Base-by-base conservation (phyloP, 2,329 filamentous ascomycete genomes). In the Xylaria hypoxylon region DNA sequence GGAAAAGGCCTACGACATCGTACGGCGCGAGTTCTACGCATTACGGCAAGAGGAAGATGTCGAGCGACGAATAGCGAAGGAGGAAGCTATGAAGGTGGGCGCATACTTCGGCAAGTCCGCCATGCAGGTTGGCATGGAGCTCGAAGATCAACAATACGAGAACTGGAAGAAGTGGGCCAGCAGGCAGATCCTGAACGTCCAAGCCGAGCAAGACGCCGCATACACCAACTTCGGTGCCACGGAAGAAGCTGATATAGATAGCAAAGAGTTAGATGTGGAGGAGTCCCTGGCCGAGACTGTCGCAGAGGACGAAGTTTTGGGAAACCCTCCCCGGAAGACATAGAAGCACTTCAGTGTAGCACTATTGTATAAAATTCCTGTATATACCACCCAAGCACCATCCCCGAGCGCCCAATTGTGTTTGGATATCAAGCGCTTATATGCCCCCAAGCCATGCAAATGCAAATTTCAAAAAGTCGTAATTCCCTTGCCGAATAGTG, bases 1-100 rank as follows among this genome's bases (percentile, higher is more conserved):
- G 77, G 83, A 85, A 45, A 79, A 87, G 71, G 94, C 96, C 35
- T 99, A 99, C 82, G 95, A 98, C 80, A 82, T 84, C 62, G 94
- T 92, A 7, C 92, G 96, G 66, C 90, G 90, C 71, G 95, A 99
- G 79, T 97, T 98, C 81, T 99, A 99, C 82, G 83, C 86, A 51
- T 81, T 95, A 69, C 91, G 96, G 65, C 91, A 97, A 73, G 84
- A 89, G 66, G 90, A 96, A 73, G 94, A 97, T 71, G 87, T 97
- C 53, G 89, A 95, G 81, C 86, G 88, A 72, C 89, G 94, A 73
- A 86, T 99, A 66, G 92, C 95, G 7, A 85, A 89, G 56, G 96
- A 99, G 81, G 96, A 99, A 80, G 95, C 96, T 31, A 84, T 89
- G 69, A 87, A 92, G 74, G 90, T 92, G 5, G 96, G 96, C 59